Percentiles rank a stretch among this genome's conserved stretches.
Conservation (phyloP, 2,329 filamentous ascomycete genomes). For the Knoxdaviesia proteae region DNA sequence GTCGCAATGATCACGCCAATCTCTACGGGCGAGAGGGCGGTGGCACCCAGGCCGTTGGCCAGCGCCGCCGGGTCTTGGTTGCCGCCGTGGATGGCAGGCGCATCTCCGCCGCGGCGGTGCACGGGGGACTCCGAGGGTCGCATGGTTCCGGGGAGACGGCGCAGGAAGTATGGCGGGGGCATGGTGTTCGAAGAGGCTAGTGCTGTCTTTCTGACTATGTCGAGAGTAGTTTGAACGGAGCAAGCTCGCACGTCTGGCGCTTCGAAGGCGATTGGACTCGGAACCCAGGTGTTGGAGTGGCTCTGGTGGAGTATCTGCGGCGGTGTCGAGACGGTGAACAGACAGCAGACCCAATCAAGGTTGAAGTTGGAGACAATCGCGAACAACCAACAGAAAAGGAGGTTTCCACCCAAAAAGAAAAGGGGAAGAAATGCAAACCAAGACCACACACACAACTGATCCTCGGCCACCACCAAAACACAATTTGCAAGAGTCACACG, state of each 20-base stretch:
- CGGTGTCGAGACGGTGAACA: neutral
- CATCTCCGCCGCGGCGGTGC: slow-evolving; percentile 4
- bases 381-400: neutral
- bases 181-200: neutral
- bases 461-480: no score
- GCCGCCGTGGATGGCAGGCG: slow-evolving; percentile 3
- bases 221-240: no score
- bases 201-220: neutral
- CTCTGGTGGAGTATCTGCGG: no score
- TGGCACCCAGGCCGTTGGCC: slow-evolving; percentile 2
- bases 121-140: neutral
- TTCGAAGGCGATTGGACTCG: no score
- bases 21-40: slow-evolving; percentile 3
- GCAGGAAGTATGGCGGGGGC: neutral
- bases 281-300: no score
- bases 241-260: no score
- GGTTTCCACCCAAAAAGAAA: neutral
- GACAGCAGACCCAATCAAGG: neutral
- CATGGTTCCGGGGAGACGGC: neutral
- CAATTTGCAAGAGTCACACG: no score
- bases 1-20: slow-evolving; percentile 4
- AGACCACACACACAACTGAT: neutral
- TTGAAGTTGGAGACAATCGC: neutral
- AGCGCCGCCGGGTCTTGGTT: slow-evolving; percentile 4
- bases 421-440: neutral